Conservation (phyloP, 1,139 yeast species). For the Geotrichum aggregatum region DNA sequence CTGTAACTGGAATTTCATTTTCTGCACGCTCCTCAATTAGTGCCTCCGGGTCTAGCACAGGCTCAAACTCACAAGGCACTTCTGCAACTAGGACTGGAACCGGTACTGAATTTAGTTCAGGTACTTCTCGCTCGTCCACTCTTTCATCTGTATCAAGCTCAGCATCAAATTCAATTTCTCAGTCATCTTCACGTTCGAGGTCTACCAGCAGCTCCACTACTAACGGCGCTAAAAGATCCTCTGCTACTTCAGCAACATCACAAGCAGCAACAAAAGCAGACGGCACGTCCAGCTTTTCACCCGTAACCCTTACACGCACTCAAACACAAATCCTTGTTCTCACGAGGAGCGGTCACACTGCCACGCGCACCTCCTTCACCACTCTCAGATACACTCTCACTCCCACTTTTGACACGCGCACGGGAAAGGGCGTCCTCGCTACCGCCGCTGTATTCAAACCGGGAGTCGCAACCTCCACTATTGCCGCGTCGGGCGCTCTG, state of each 20-base stretch:
- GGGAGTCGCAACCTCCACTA: slow-evolving; percentile 13
- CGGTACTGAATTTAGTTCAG: not conserved
- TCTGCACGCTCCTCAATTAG: slow-evolving; percentile 2
- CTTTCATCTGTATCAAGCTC: not conserved
- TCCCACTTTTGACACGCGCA: slow-evolving; percentile 22
- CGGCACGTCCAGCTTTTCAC: not conserved
- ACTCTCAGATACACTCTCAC: slow-evolving; percentile 17
- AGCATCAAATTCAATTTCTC: not conserved
- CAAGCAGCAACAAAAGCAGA: too few species aligned
- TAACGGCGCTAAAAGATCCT: too few species aligned
- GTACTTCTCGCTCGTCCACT: slow-evolving; percentile 2
- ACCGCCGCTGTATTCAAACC: slow-evolving; percentile 9
- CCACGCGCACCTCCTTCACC: slow-evolving; percentile 19
- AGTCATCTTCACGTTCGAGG: not conserved
- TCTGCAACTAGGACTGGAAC: not conserved
- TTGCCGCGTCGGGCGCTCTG: slow-evolving; percentile 8
- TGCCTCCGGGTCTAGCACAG: not conserved
- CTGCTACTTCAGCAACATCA: too few species aligned
- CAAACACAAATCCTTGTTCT: slow-evolving; percentile 17
- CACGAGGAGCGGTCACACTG: slow-evolving; percentile 15
- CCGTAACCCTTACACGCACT: slow-evolving; percentile 17
- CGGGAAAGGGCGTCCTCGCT: slow-evolving; percentile 13
- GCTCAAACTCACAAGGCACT: not conserved
- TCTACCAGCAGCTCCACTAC: too few species aligned
- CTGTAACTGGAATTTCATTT: slow-evolving; percentile 3